Percentiles rank a stretch among this genome's conserved stretches.
Conservation (phyloP, 2,329 filamentous ascomycete genomes). For the Fusarium nodosum region DNA sequence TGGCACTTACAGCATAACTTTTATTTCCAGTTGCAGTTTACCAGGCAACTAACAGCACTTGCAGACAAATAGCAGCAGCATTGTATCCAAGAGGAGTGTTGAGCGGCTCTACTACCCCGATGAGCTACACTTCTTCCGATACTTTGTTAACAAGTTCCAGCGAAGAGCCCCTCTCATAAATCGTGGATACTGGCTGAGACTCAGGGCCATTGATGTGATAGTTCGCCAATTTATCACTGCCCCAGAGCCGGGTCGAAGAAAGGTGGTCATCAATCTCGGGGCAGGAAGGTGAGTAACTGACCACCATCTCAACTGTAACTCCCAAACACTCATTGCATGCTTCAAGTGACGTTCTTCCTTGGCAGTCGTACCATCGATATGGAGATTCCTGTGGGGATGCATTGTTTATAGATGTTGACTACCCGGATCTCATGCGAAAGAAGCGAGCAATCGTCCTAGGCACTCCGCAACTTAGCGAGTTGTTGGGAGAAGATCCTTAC, state of each 20-base stretch:
- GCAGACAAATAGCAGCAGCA: conserved; percentile 90
- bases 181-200: conserved; percentile 87
- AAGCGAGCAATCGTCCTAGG: conserved; percentile 77
- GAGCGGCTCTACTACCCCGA: conserved; percentile 84
- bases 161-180: conserved; percentile 90
- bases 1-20: background rate
- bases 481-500: conserved; percentile 52
- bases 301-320: background rate
- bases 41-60: conserved; percentile 14
- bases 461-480: conserved; percentile 67
- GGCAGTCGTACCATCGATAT: conserved; percentile 81
- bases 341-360: conserved; percentile 84
- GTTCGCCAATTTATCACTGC: conserved; percentile 79
- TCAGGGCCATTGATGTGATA: conserved; percentile 83
- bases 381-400: conserved; percentile 68
- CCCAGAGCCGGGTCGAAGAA: conserved; percentile 65
- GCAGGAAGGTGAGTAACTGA: conserved; percentile 82
- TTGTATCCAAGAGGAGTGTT: conserved; percentile 93
- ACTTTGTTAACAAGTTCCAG: conserved; percentile 88
- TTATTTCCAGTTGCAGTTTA: background rate
- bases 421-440: conserved; percentile 80
- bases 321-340: conserved; percentile 14
- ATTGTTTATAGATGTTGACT: conserved; percentile 88
- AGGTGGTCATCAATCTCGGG: conserved; percentile 85
- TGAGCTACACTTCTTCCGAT: conserved; percentile 86